Conservation (phyloP, 495 filamentous ascomycete genomes). For the Penicillium angulare region DNA sequence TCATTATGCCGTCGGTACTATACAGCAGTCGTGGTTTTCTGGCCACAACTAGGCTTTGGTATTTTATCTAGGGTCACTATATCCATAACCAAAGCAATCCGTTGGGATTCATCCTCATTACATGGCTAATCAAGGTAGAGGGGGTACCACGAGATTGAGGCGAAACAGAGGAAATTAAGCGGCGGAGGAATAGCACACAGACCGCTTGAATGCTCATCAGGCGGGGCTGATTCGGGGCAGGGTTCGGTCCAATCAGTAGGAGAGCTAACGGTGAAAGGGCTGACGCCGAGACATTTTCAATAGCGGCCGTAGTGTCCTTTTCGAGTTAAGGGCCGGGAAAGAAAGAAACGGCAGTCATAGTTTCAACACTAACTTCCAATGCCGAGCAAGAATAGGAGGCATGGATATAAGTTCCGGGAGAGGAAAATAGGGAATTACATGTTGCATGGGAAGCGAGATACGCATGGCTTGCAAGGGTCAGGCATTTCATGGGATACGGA, state of each 20-base stretch:
- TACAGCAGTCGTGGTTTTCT: no score
- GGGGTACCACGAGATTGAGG: background rate
- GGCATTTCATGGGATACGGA: background rate
- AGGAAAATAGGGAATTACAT: no score
- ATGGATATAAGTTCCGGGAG: background rate
- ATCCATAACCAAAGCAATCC: background rate
- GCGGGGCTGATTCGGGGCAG: constrained; percentile 9
- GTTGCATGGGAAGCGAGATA: background rate
- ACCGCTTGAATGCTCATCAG: constrained; percentile 7
- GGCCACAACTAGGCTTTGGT: no score
- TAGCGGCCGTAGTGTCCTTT: constrained; percentile 16
- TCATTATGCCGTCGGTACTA: no score
- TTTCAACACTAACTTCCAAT: background rate
- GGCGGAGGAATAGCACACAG: background rate
- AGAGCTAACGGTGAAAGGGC: background rate
- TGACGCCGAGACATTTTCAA: constrained; percentile 12
- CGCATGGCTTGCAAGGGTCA: background rate
- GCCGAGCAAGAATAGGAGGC: background rate
- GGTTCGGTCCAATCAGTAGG: constrained; percentile 7
- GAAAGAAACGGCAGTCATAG: constrained; percentile 3
- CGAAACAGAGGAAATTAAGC: constrained; percentile 5
- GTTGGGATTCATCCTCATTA: background rate
- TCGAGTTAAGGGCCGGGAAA: constrained; percentile 22
- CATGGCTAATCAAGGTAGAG: background rate
- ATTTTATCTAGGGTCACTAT: no score